Base-by-base conservation (phyloP, 225 moss, liverwort and hornwort species). In the Lunularia cruciata region DNA sequence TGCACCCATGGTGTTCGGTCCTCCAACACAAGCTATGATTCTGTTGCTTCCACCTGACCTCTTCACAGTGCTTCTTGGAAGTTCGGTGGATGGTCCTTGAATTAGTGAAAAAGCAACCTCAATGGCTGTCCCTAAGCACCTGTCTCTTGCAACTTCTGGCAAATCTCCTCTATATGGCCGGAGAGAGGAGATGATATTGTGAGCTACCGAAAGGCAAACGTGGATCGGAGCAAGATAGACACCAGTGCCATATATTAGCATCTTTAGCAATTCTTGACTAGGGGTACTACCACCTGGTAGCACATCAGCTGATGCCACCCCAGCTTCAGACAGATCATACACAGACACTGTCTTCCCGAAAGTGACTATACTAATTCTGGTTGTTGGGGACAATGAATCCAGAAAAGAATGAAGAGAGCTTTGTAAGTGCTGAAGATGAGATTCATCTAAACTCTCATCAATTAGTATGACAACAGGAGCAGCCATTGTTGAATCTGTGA, bases 161-260 rank as follows among this genome's bases (percentile, higher is more conserved):
- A 77, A 64, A 69, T 83, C 77, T 43, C 91, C 93, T 83, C 88
- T 83, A 59, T 87, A 99, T 7, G 93, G 86, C 68, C 93, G 84
- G 37, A 99, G 88, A 48, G 98, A 85, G 57, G 89, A 93, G 12
- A 99, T 64, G 69, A 99, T 93, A 38, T 77, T 84, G 35, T 91
- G 98, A 70, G 89, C 98, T 47, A 93, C 86, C 61, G 79, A 47
- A 73, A 89, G 88, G 64, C 87, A 91, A 9, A 85, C 93, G 79
- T 99, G 98, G 61, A 93, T 83, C 56, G 98, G 98, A 72, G 93
- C 93, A 60, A 99, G 84, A 73, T 99, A 99, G 7, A 99, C 89
- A 68, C 98, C 98, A 43, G 98, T 99, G 63, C 98, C 98, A 77
- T 99, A 99, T 42, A 93, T 99, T 22, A 99, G 79, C 89, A 99